These are phyloP conservation scores for Saccharum officinarum DNA, from an alignment of 176 grass and related monocot genomes.

Conservation along the genomic window DNA sequence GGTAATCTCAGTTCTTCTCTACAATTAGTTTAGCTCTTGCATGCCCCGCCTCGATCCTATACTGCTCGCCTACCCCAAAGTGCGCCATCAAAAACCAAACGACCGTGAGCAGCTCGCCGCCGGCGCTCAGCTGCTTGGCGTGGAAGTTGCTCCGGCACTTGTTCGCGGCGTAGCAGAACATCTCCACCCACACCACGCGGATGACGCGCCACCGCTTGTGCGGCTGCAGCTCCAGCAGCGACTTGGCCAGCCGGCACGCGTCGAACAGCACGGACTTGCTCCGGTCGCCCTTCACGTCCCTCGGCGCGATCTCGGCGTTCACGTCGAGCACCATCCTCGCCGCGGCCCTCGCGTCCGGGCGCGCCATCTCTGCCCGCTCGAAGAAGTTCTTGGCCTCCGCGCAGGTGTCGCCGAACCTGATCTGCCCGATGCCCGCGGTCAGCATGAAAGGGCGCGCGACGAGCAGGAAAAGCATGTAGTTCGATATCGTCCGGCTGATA, in stretches of 20 bases:
- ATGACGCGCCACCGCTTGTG: conserved; percentile 53
- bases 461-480: conserved; percentile 61
- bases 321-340: conserved; percentile 41
- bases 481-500: conserved; percentile 27
- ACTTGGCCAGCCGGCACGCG: conserved; percentile 42
- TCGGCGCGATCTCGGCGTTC: conserved; percentile 49
- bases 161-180: conserved; percentile 63
- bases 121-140: conserved; percentile 63
- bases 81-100: conserved; percentile 66
- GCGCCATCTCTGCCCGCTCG: not conserved
- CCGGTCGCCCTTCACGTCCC: conserved; percentile 50
- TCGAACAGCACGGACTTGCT: conserved; percentile 67
- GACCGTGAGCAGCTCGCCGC: conserved; percentile 66
- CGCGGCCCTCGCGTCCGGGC: not conserved
- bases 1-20: conserved; percentile 32
- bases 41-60: conserved; percentile 52
- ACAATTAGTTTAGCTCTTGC: conserved; percentile 51
- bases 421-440: conserved; percentile 52
- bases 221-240: conserved; percentile 35
- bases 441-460: conserved; percentile 48
- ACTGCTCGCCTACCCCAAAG: conserved; percentile 45
- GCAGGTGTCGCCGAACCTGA: conserved; percentile 55
- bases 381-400: conserved; percentile 57
- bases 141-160: conserved; percentile 65
- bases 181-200: conserved; percentile 62